Evolutionary conservation across 768 basidiomycete genomes (phyloP).

Genomic region (Termitomyces sp.): DNA sequence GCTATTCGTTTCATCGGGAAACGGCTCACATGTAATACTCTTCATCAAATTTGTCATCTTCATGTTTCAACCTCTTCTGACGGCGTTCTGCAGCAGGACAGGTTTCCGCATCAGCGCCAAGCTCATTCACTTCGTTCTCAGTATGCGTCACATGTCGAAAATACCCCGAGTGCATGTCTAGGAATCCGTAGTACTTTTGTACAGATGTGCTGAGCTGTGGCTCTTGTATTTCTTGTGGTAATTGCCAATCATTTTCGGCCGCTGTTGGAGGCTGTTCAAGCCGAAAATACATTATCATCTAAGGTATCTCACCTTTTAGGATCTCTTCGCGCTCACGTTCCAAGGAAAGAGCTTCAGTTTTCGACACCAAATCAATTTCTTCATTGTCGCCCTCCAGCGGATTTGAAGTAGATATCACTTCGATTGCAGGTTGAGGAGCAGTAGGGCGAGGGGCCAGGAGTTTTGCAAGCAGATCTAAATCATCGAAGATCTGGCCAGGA

Average conservation of each 20-base stretch:
- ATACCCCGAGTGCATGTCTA: slow-evolving; percentile 72
- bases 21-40: slow-evolving; percentile 75
- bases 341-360: slow-evolving; percentile 44
- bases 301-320: slow-evolving; percentile 41
- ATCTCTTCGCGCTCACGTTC: slow-evolving; percentile 58
- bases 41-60: slow-evolving; percentile 78
- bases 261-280: slow-evolving; percentile 40
- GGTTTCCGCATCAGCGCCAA: slow-evolving; percentile 65
- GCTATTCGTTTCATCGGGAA: background rate
- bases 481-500: slow-evolving; percentile 65
- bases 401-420: slow-evolving; percentile 43
- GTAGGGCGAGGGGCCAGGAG: slow-evolving; percentile 65
- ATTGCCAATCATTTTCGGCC: slow-evolving; percentile 74
- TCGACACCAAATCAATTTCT: slow-evolving; percentile 40
- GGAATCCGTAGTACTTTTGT: slow-evolving; percentile 68
- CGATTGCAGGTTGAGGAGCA: slow-evolving; percentile 42
- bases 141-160: slow-evolving; percentile 69
- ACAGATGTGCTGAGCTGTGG: slow-evolving; percentile 36
- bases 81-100: slow-evolving; percentile 50
- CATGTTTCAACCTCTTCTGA: slow-evolving; percentile 50
- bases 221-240: slow-evolving; percentile 60
- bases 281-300: slow-evolving; percentile 1
- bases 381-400: slow-evolving; percentile 13
- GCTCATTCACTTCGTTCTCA: slow-evolving; percentile 81
- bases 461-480: slow-evolving; percentile 77